phyloP scores from a whole-genome alignment of 306 rosid species.

The Dryas octopetala region DNA sequence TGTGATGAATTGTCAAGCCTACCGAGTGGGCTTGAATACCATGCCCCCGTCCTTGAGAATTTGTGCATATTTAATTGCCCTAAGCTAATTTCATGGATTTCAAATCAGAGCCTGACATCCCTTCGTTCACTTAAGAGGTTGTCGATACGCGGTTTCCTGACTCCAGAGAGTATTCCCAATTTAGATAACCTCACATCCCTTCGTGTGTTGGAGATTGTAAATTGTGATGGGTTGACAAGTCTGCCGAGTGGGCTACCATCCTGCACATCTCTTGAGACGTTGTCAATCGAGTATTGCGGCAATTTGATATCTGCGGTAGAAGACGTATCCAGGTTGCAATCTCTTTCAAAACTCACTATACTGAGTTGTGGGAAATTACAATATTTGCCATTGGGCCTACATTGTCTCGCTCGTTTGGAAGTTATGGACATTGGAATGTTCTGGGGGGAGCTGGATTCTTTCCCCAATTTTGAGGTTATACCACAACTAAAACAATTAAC shows the following conservation, averaged over 20 bases:
- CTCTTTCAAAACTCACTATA: not conserved
- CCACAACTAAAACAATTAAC: not conserved
- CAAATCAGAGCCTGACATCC: not conserved
- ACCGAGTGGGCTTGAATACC: no score
- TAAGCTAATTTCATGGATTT: not conserved
- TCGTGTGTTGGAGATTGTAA: fast-evolving
- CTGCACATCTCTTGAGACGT: not conserved
- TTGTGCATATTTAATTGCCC: not conserved
- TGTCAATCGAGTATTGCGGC: not conserved
- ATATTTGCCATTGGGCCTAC: not conserved
- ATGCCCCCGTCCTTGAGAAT: not conserved
- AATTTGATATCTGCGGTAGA: not conserved
- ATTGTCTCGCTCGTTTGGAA: not conserved
- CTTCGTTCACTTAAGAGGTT: not conserved
- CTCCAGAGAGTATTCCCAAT: not conserved
- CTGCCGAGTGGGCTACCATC: not conserved
- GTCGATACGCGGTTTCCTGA: fast-evolving
- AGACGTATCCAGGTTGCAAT: no score
- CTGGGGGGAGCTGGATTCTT: not conserved
- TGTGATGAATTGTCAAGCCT: not conserved
- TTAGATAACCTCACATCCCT: not conserved
- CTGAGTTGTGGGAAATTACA: not conserved
- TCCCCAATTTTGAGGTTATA: not conserved
- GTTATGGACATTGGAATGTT: fast-evolving
- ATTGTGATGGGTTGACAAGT: not conserved